Evolutionary conservation across 257 asterid genomes (phyloP).

Genomic region (Apocynum venetum): DNA sequence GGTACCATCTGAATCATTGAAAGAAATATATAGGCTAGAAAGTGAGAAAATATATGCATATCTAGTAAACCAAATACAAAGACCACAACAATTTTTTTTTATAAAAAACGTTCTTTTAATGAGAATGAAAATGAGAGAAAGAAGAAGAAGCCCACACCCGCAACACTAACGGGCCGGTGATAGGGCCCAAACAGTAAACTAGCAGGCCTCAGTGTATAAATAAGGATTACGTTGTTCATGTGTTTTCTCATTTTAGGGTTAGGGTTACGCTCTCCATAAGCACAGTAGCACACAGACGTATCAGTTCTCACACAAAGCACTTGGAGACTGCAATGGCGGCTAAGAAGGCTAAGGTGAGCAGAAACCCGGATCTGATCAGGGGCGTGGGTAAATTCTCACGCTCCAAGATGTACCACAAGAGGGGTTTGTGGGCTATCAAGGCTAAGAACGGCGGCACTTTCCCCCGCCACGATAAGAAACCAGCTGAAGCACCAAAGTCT

Average conservation of each 20-base stretch:
- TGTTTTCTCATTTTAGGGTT: neutral
- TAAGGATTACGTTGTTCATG: neutral
- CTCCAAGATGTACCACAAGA: slow-evolving; percentile 31
- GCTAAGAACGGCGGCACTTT: slow-evolving; percentile 25
- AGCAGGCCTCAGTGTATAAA: neutral
- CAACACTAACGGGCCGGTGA: neutral
- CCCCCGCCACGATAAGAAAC: slow-evolving; percentile 21
- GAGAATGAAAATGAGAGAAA: too few relatives aligned
- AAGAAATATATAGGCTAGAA: too few relatives aligned
- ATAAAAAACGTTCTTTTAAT: too few relatives aligned
- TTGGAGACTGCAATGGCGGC: slow-evolving; percentile 21
- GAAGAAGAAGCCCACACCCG: too few relatives aligned
- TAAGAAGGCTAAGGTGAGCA: slow-evolving; percentile 14
- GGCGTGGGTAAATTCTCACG: slow-evolving; percentile 28
- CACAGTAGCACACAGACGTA: neutral
- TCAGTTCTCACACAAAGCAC: neutral
- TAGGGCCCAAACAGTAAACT: neutral
- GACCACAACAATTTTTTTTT: too few relatives aligned
- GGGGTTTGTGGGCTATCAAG: slow-evolving; percentile 33
- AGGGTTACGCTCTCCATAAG: neutral
- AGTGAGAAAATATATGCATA: too few relatives aligned
- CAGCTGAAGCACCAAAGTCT: slow-evolving; percentile 6
- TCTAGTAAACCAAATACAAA: too few relatives aligned
- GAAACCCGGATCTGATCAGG: slow-evolving; percentile 29
- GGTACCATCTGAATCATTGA: too few relatives aligned